These are phyloP conservation scores for Evansstolkia leycettana DNA, from an alignment of 495 filamentous ascomycete species.

Conservation along the genomic window DNA sequence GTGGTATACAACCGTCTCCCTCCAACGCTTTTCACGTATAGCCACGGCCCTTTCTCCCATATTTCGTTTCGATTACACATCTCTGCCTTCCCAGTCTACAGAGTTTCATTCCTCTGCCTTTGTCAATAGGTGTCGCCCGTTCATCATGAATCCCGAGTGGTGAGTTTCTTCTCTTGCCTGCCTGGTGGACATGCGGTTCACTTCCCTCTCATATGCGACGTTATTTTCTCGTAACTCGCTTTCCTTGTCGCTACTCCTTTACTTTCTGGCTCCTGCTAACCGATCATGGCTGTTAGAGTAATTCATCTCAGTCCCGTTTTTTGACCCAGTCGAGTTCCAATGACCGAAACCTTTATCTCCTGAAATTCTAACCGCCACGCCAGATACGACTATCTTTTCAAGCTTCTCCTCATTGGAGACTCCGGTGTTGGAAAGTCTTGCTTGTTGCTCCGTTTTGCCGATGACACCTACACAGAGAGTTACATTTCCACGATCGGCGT, in stretches of 20 bases:
- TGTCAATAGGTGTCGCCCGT: constrained; percentile 1
- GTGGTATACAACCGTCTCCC: not conserved
- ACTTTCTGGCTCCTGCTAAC: too few species aligned
- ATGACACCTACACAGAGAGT: constrained; percentile 99
- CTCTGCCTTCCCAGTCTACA: not conserved
- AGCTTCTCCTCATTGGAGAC: constrained; percentile 99
- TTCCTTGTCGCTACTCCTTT: too few species aligned
- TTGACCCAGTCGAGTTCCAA: too few species aligned
- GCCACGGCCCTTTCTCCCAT: not conserved
- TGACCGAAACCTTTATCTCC: constrained; percentile 3
- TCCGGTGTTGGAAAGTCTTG: constrained; percentile 99
- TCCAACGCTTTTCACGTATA: constrained; percentile 3
- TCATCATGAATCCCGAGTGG: constrained; percentile 92
- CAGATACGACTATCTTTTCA: constrained; percentile 99
- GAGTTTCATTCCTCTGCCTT: constrained; percentile 1
- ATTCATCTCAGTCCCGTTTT: too few species aligned
- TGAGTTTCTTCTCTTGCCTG: constrained; percentile 37
- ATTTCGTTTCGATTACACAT: constrained; percentile 1
- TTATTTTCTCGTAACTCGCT: too few species aligned
- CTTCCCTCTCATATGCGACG: too few species aligned
- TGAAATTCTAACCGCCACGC: constrained; percentile 14
- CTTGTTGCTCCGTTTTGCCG: constrained; percentile 90
- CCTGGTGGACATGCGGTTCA: not conserved
- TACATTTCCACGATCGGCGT: constrained; percentile 99
- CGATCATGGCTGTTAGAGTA: too few species aligned